Evolutionary conservation across 2,329 filamentous ascomycete genomes (phyloP).

Genomic region (Botryotinia globosa): DNA sequence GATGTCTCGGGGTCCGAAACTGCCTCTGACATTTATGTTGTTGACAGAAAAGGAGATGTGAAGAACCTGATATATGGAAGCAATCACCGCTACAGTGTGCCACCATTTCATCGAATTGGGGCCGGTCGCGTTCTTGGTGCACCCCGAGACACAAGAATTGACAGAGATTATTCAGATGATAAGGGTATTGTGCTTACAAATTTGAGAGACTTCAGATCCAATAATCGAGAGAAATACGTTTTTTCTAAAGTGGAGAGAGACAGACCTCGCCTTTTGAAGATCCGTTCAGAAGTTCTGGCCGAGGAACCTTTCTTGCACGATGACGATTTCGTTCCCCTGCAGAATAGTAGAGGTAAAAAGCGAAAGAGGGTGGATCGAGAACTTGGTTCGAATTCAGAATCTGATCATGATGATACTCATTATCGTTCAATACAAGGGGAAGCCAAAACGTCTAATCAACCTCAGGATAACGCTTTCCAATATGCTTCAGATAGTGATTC

Average conservation of each 20-base stretch:
- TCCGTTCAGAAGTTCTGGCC: slow-evolving; percentile 38
- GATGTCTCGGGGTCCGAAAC: slow-evolving; percentile 4
- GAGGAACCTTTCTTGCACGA: slow-evolving; percentile 27
- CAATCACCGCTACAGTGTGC: slow-evolving; percentile 68
- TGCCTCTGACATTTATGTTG: slow-evolving; percentile 47
- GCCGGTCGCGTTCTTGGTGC: slow-evolving; percentile 70
- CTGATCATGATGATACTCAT: slow-evolving; percentile 50
- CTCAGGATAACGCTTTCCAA: slow-evolving; percentile 39
- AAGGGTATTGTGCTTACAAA: slow-evolving; percentile 49
- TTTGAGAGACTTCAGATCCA: slow-evolving; percentile 40
- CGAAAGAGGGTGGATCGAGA: slow-evolving; percentile 33
- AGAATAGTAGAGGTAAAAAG: slow-evolving; percentile 37
- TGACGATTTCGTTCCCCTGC: slow-evolving; percentile 51
- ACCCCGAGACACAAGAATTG: slow-evolving; percentile 58
- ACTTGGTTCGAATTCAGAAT: slow-evolving; percentile 40
- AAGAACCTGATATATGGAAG: slow-evolving; percentile 73
- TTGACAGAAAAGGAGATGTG: slow-evolving; percentile 75
- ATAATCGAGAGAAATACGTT: slow-evolving; percentile 45
- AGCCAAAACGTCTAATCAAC: slow-evolving; percentile 46
- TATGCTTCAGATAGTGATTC: slow-evolving; percentile 46
- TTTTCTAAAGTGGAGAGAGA: slow-evolving; percentile 44
- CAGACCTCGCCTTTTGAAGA: slow-evolving; percentile 43
- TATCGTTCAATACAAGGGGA: slow-evolving; percentile 67
- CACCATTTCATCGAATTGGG: slow-evolving; percentile 67
- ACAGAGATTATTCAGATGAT: slow-evolving; percentile 53